Evolutionary conservation across 257 asterid species (phyloP), one percentile per base, ranked within the genome.

Genomic region (Nicotiana noctiflora): DNA sequence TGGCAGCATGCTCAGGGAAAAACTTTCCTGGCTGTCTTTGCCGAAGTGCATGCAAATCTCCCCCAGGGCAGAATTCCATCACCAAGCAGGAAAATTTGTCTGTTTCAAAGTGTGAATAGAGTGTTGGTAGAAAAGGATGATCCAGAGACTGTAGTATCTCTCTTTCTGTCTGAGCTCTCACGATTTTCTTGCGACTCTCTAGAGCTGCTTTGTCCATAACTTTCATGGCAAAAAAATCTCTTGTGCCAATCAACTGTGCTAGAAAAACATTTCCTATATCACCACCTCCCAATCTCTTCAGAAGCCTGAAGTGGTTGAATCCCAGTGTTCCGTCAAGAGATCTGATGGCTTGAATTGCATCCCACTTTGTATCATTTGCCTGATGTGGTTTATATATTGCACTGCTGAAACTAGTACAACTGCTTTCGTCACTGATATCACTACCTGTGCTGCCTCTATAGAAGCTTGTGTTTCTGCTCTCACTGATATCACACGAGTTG

Each of bases 1-100:
- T 89, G 84, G 92, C 94, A 62, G 91, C 92, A 81, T 89, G 91
- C 83, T 90, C 94, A 1, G 91, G 85, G 40, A 90, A 90, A 85
- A 61, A 87, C 77, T 84, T 89, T 59, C 94, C 94, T 13, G 94
- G 92, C 74, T 89, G 92, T 52, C 88, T 86, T 81, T 90, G 94
- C 70, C 94, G 86, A 82, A 90, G 91, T 14, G 88, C 89, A 59
- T 90, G 94, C 81, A 90, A 83, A 87, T 90, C 94, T 85, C 94
- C 94, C 31, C 94, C 94, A 46, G 94, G 91, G 46, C 94, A 90
- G 63, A 87, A 89, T 82, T 90, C 94, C 94, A 89, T 90, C 80
- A 90, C 92, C 86, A 90, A 85, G 86, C 90, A 89, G 57, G 94
- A 89, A 72, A 86, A 90, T 59, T 87, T 90, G 15, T 87, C 94